phyloP scores from a whole-genome alignment of 345 rosid genomes.

The Pugionium cornutum region DNA sequence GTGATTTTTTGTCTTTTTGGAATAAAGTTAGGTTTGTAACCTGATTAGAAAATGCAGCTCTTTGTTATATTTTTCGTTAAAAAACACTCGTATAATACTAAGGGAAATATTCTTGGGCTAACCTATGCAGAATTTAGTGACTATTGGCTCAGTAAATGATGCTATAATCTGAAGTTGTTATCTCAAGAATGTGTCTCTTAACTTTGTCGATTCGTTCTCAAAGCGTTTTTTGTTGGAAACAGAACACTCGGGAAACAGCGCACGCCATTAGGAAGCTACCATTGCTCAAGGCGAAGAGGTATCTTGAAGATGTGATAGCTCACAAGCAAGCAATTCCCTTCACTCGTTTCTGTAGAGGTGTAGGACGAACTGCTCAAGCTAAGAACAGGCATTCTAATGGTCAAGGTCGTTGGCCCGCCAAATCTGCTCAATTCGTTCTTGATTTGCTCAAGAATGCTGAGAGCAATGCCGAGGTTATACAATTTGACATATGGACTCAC shows the following conservation, averaged over 20 bases:
- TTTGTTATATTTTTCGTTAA: constrained; percentile 39
- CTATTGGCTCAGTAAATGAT: constrained; percentile 60
- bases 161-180: constrained; percentile 20
- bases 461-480: constrained; percentile 85
- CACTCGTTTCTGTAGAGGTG: constrained; percentile 90
- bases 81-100: constrained; percentile 40
- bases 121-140: constrained; percentile 41
- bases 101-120: constrained; percentile 62
- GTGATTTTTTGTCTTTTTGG: no score
- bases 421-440: constrained; percentile 83
- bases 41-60: constrained; percentile 43
- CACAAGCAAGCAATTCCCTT: constrained; percentile 99
- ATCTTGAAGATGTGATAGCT: constrained; percentile 89
- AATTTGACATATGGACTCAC: not conserved
- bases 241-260: constrained; percentile 98
- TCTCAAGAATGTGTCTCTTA: no score
- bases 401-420: constrained; percentile 95
- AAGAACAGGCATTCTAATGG: constrained; percentile 97
- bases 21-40: not conserved
- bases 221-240: not conserved
- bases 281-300: constrained; percentile 89
- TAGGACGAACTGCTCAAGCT: constrained; percentile 99
- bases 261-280: constrained; percentile 81
- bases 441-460: constrained; percentile 94
- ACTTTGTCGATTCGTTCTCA: not conserved